Evolutionary conservation across 1,284 basidiomycete genomes (phyloP).

Genomic region (Pyrrhoderma noxium): DNA sequence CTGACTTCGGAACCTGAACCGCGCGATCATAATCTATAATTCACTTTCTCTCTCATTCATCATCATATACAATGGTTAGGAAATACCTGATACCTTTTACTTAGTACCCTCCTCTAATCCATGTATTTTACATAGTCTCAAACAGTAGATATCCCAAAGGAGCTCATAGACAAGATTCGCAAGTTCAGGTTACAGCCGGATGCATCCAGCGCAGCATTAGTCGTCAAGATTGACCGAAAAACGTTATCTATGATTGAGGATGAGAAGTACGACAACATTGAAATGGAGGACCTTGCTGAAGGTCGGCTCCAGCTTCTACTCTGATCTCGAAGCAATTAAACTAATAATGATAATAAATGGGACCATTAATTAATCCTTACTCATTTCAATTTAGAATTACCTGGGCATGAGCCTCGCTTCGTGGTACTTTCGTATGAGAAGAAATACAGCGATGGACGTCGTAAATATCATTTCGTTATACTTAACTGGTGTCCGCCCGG

Average conservation of each 20-base stretch:
- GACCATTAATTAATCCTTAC: not conserved
- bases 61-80: not conserved
- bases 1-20: too few species aligned
- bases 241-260: constrained; percentile 76
- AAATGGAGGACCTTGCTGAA: constrained; percentile 78
- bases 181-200: constrained; percentile 78
- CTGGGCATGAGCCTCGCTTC: constrained; percentile 85
- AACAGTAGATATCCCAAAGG: constrained; percentile 48
- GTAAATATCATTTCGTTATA: constrained; percentile 76
- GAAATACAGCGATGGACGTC: constrained; percentile 76
- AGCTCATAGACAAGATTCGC: constrained; percentile 67
- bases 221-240: constrained; percentile 62
- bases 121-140: constrained; percentile 6
- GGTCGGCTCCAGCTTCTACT: constrained; percentile 41
- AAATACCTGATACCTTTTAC: not conserved
- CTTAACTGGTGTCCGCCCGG: constrained; percentile 81
- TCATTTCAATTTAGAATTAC: constrained; percentile 57
- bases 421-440: constrained; percentile 81
- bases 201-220: constrained; percentile 63
- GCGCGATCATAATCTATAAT: too few species aligned
- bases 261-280: constrained; percentile 69
- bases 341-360: not conserved
- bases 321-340: too few species aligned
- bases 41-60: too few species aligned
- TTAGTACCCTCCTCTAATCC: constrained; percentile 1